Evolutionary conservation across 2,329 filamentous ascomycete species (phyloP).

Genomic region (Ceratocystis variospora): DNA sequence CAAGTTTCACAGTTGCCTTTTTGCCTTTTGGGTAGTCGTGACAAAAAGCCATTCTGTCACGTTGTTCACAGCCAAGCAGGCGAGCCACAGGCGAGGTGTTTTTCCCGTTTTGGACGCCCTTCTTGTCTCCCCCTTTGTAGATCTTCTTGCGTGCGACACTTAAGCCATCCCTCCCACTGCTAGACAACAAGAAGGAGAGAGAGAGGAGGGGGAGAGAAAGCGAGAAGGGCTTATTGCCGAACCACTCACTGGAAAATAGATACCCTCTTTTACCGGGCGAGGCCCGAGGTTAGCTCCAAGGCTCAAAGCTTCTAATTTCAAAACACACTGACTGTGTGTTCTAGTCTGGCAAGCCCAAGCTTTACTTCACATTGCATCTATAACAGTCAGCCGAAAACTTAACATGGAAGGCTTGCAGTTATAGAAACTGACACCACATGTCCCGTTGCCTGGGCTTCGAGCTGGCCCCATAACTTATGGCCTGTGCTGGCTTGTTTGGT

Average conservation of each 20-base stretch:
- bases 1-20: background rate
- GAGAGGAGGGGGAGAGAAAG: background rate
- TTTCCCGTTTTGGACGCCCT: background rate
- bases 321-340: background rate
- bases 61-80: slow-evolving; percentile 13
- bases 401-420: background rate
- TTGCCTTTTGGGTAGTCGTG: background rate
- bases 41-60: background rate
- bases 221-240: background rate
- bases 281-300: background rate
- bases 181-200: background rate
- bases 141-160: slow-evolving; percentile 1
- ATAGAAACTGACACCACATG: background rate
- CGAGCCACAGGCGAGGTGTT: slow-evolving; percentile 9
- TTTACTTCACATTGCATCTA: background rate
- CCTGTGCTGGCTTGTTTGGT: background rate
- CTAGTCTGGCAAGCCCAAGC: background rate
- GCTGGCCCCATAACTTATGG: background rate
- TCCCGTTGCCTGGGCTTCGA: background rate
- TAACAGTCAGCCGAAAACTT: no score
- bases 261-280: no score
- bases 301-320: slow-evolving; percentile 4
- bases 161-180: background rate
- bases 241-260: no score
- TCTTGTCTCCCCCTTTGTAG: background rate